Conservation (phyloP, 768 basidiomycete species). For the Lyophyllum atratum region DNA sequence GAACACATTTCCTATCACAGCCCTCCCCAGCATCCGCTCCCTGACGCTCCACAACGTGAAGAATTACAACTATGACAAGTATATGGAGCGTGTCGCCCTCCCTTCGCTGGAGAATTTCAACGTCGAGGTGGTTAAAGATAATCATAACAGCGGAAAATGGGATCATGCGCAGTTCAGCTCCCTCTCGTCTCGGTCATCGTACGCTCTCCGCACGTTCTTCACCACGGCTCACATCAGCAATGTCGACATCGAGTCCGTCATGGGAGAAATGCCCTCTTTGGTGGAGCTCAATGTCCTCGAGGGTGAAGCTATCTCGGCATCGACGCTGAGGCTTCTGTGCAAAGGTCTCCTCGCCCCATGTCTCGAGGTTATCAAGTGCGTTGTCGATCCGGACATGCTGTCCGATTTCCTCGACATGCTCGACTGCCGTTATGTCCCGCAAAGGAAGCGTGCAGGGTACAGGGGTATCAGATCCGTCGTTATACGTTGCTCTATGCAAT, state of each 20-base stretch:
- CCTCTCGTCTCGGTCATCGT: not conserved
- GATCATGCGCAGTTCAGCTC: conserved; percentile 5
- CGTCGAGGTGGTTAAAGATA: not conserved
- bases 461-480: conserved; percentile 11
- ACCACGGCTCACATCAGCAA: conserved; percentile 5
- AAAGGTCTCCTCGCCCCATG: conserved; percentile 2
- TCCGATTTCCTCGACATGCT: conserved; percentile 16
- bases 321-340: conserved; percentile 13
- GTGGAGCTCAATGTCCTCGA: conserved; percentile 8
- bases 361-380: conserved; percentile 11
- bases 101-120: conserved; percentile 9
- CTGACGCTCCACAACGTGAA: conserved; percentile 14
- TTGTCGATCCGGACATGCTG: conserved; percentile 3
- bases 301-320: conserved; percentile 5
- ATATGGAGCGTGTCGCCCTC: conserved; percentile 6
- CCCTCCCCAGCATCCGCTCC: conserved; percentile 7
- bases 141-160: conserved; percentile 6
- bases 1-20: not conserved
- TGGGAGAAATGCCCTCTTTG: conserved; percentile 13
- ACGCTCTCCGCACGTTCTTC: not conserved
- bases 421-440: conserved; percentile 11
- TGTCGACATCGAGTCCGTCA: conserved; percentile 10
- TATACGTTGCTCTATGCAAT: conserved; percentile 3
- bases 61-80: conserved; percentile 12
- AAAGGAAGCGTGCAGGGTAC: conserved; percentile 5